Evolutionary conservation across 257 asterid genomes (phyloP).

Genomic region (Lycium barbarum): DNA sequence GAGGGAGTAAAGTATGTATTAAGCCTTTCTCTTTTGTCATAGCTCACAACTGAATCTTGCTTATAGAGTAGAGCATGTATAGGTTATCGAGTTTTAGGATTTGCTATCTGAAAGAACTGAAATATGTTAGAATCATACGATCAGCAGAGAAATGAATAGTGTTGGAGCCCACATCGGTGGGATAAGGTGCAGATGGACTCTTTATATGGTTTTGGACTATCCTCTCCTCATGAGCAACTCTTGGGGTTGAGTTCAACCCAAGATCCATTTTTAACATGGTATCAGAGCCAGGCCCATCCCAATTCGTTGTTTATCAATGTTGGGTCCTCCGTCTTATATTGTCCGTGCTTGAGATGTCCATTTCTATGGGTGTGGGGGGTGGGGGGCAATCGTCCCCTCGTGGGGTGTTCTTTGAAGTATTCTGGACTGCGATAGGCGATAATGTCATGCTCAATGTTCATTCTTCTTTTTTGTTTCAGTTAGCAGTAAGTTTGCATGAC

Average conservation of each 20-base stretch:
- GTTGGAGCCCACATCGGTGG: too few species aligned
- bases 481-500: constrained; percentile 62
- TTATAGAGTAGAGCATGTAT: background rate
- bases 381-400: too few species aligned
- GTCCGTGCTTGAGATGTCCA: too few species aligned
- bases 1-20: background rate
- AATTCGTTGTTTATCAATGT: too few species aligned
- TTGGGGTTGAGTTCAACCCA: too few species aligned
- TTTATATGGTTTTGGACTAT: too few species aligned
- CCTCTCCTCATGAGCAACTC: too few species aligned
- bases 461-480: constrained; percentile 49
- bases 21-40: background rate
- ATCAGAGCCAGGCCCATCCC: too few species aligned
- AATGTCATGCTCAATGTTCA: constrained; percentile 15
- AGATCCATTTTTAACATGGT: too few species aligned
- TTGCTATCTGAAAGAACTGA: background rate
- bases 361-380: too few species aligned
- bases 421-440: background rate
- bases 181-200: too few species aligned
- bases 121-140: background rate
- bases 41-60: background rate
- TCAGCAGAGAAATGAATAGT: background rate
- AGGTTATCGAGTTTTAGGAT: background rate
- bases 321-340: too few species aligned
- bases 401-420: background rate